Percentiles rank a stretch among this genome's conserved stretches.
Conservation (phyloP, 2,329 filamentous ascomycete species). For the Trichoderma semiorbis region DNA sequence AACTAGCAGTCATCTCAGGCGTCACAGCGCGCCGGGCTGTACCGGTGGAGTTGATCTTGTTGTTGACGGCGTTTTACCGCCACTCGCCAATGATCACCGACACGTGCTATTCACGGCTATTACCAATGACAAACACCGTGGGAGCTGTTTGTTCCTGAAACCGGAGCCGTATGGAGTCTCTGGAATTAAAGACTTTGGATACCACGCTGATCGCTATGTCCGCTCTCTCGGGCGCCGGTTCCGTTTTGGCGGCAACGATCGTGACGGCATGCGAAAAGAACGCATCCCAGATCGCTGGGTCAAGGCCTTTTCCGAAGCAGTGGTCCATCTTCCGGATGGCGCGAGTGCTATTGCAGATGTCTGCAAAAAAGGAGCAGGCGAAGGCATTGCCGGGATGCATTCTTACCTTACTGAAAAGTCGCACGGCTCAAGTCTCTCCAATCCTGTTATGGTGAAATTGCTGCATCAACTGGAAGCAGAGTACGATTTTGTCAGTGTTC, state of each 20-base stretch:
- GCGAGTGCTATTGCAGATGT: not conserved
- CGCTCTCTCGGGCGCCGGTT: not conserved
- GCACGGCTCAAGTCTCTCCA: not conserved
- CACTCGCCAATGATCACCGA: not conserved
- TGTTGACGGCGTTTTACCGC: not conserved
- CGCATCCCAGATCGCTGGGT: not conserved
- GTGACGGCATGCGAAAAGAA: not conserved
- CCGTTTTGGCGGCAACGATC: constrained; percentile 2
- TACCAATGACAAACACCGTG: not conserved
- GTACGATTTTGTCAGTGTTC: not conserved
- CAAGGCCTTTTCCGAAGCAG: not conserved
- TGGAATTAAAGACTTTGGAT: not conserved
- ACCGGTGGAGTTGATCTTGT: not conserved
- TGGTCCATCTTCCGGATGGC: not conserved
- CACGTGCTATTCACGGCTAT: not conserved
- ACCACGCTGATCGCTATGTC: not conserved
- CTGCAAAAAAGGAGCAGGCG: not conserved
- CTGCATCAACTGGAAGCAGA: not conserved
- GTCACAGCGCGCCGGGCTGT: not conserved
- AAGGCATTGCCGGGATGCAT: constrained; percentile 3
- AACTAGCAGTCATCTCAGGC: not conserved
- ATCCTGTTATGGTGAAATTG: not conserved
- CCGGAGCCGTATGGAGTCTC: not conserved
- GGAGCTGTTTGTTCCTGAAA: not conserved
- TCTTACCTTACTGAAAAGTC: not conserved